Base-by-base conservation (phyloP, 1,139 yeast genomes). In the Protomyces pachydermus region DNA sequence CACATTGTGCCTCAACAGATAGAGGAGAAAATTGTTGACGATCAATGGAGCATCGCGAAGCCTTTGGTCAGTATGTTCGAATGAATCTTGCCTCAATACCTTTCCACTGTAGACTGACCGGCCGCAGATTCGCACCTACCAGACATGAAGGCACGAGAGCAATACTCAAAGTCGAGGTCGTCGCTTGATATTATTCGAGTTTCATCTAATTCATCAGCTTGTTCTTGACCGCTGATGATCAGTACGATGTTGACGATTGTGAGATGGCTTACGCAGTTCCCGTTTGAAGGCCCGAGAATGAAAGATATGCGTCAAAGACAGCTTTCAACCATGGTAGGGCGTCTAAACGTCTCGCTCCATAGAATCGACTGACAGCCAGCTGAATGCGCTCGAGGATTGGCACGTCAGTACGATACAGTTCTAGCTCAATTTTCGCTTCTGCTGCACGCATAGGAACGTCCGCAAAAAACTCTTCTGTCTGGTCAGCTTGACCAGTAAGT, bases 281-380 rank as follows among this genome's bases (percentile, higher is more conserved):
- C 10, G 42, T 58, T 25, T 18, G 9, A 25, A 58, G 32, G 14
- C 56, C 62, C 9, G 56, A 56, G 25, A 58, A 28, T 9, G 10
- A 6, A 23, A 58, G 20, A 38, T 50, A 58, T 6, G 62, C 56
- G n/a, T 58, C 62, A 23, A 58, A 58, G 42, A 58, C 62, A 32
- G 34, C 35, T n/a, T 52, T 58, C 9, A 55, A 34, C 62, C 62
- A 58, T n/a, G 54, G 28, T 6, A 28, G 38, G 3, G 34, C 18
- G 20, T 58, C 62, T 12, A 58, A 51, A 8, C 54, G 39, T 32
- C 62, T 25, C 6, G 45, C 3, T 12, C 39, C 56, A 52, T 18
- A 52, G 18, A 35, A 20, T 35, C 61, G 56, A 25, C 23, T 58
- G 62, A 28, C 39, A 23, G 52, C 64, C 42, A 14, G n/a, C 34